Conservation (phyloP, 2,329 filamentous ascomycete species). For the Alternaria conjuncta region DNA sequence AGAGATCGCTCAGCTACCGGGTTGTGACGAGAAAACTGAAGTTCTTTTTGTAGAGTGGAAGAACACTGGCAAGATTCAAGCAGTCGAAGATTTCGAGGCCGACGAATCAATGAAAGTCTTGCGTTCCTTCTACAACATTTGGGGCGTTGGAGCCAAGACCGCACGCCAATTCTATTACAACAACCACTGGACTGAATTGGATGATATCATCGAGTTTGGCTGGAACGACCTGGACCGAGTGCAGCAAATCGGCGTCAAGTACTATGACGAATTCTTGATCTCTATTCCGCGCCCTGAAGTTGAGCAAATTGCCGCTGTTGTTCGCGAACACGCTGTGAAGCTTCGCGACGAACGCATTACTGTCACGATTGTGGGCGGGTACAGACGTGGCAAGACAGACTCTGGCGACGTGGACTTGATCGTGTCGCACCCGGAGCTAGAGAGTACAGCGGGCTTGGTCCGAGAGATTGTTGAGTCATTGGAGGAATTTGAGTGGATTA, state of each 20-base stretch:
- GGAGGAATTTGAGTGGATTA: constrained; percentile 74
- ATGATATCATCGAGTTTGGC: constrained; percentile 83
- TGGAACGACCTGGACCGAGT: constrained; percentile 78
- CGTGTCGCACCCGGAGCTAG: constrained; percentile 76
- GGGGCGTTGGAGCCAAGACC: constrained; percentile 86
- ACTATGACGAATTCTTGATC: constrained; percentile 81
- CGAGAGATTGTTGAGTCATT: constrained; percentile 73
- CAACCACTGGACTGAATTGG: constrained; percentile 79
- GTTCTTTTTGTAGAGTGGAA: constrained; percentile 79
- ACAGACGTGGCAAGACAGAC: constrained; percentile 75
- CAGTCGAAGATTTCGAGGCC: constrained; percentile 67
- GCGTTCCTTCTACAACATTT: constrained; percentile 79
- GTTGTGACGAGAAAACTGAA: constrained; percentile 81
- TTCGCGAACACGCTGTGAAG: constrained; percentile 70
- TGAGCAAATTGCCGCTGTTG: constrained; percentile 67
- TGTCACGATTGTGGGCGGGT: constrained; percentile 76
- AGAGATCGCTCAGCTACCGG: constrained; percentile 66
- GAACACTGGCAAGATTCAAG: constrained; percentile 65
- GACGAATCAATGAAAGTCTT: constrained; percentile 71
- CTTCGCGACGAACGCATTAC: constrained; percentile 64
- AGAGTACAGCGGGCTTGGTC: constrained; percentile 72
- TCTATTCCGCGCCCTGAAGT: constrained; percentile 78
- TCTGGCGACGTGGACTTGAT: constrained; percentile 88
- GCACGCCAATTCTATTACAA: constrained; percentile 81
- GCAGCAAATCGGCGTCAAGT: constrained; percentile 94